These are phyloP conservation scores for Chlorella sorokiniana DNA, from an alignment of 139 green algal species.

Conservation along the genomic window DNA sequence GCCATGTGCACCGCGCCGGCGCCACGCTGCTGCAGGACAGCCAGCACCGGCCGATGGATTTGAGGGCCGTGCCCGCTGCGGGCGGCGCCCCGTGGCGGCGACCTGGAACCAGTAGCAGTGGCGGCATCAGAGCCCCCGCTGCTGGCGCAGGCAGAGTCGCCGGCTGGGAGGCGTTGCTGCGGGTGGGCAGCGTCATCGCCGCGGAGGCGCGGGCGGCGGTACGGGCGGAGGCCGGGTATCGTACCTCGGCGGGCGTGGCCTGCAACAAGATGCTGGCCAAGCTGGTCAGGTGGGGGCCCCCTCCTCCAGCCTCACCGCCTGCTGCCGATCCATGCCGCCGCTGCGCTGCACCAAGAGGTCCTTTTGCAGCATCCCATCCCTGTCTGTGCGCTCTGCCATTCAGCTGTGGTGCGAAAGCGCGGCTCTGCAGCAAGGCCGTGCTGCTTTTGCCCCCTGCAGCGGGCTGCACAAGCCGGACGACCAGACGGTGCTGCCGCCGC, in stretches of 20 bases:
- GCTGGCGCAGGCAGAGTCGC: neutral
- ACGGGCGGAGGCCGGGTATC: conserved; percentile 56
- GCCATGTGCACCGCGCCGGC: conserved; percentile 55
- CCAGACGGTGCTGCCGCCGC: conserved; percentile 73
- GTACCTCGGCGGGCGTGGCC: conserved; percentile 69
- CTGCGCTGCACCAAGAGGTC: too few species aligned
- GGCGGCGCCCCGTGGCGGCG: neutral
- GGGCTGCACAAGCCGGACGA: conserved; percentile 88
- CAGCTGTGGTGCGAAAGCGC: neutral
- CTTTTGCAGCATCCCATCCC: neutral
- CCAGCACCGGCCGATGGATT: conserved; percentile 69
- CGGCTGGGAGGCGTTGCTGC: conserved; percentile 54
- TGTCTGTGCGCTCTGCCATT: neutral
- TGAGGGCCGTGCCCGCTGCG: conserved; percentile 37
- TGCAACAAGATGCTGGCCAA: conserved; percentile 84
- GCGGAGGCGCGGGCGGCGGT: conserved; percentile 58
- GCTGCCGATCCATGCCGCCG: too few species aligned
- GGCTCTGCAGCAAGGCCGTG: neutral
- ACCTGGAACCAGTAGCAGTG: conserved; percentile 8
- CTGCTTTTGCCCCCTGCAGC: neutral
- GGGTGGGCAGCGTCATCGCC: conserved; percentile 62
- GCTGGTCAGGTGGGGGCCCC: conserved; percentile 46
- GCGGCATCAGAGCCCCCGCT: too few species aligned
- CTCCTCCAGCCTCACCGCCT: neutral
- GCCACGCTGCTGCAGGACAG: conserved; percentile 56